These are phyloP conservation scores for Thielaviopsis punctulata DNA, from an alignment of 2,329 filamentous ascomycete genomes.

Conservation along the genomic window DNA sequence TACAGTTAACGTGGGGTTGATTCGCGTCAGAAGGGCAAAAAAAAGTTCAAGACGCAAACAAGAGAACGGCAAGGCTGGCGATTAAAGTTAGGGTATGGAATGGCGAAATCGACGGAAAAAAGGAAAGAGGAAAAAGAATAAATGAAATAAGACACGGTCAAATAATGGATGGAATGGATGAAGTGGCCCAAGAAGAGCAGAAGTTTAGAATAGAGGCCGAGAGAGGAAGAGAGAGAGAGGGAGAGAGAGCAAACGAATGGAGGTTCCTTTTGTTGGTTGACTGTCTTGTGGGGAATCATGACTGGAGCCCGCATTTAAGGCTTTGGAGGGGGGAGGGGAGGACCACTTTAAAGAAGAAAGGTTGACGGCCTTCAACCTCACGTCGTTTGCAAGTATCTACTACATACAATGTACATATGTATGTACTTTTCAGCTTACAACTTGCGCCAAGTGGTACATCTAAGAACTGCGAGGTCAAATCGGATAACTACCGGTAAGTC, in stretches of 20 bases:
- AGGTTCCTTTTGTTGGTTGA: neutral
- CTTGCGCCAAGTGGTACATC: neutral
- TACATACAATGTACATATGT: no score
- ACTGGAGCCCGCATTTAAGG: no score
- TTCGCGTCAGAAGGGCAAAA: neutral
- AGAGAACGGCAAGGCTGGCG: neutral
- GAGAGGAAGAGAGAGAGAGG: no score
- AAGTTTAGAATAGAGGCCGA: neutral
- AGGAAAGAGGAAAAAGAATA: neutral
- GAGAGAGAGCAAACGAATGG: no score
- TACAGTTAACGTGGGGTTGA: neutral
- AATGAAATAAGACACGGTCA: neutral
- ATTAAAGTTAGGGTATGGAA: neutral
- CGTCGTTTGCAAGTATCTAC: neutral
- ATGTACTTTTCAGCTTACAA: neutral
- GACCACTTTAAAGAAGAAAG: neutral
- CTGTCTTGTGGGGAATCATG: no score
- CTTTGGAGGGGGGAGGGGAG: no score
- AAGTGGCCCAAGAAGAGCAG: neutral
- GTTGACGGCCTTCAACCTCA: neutral
- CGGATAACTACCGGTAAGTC: no score
- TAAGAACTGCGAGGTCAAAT: no score
- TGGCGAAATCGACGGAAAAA: neutral
- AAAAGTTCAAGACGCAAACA: neutral
- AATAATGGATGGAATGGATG: neutral